Conservation (phyloP, 768 basidiomycete species). For the Phlebiopsis flavidoalba region DNA sequence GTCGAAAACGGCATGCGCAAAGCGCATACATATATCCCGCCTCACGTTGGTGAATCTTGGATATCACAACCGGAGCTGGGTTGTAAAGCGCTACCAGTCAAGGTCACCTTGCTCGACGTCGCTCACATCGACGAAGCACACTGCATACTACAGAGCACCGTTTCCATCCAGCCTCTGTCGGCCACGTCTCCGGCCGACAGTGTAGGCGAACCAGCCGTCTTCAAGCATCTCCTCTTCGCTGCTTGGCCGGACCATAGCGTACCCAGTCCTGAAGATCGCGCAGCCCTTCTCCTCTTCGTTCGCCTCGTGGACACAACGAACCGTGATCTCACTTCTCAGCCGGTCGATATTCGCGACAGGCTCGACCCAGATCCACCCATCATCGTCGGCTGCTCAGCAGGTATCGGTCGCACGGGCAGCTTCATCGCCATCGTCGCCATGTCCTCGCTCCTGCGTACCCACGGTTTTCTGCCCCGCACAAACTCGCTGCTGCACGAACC, state of each 20-base stretch:
- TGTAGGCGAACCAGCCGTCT: slow-evolving; percentile 36
- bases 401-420: slow-evolving; percentile 81
- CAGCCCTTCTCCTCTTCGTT: slow-evolving; percentile 56
- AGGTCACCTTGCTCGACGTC: slow-evolving; percentile 51
- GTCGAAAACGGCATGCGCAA: slow-evolving; percentile 68
- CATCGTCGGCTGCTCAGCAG: slow-evolving; percentile 82
- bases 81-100: slow-evolving; percentile 35
- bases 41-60: slow-evolving; percentile 43
- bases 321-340: slow-evolving; percentile 34
- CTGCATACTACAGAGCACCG: slow-evolving; percentile 55
- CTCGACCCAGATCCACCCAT: slow-evolving; percentile 66
- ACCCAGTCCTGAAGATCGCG: slow-evolving; percentile 55
- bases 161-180: slow-evolving; percentile 44
- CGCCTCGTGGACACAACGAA: slow-evolving; percentile 62
- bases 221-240: slow-evolving; percentile 67
- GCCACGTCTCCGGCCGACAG: slow-evolving; percentile 8
- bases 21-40: slow-evolving; percentile 75
- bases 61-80: slow-evolving; percentile 43
- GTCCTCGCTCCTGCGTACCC: slow-evolving; percentile 67
- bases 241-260: slow-evolving; percentile 87
- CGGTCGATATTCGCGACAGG: slow-evolving; percentile 17
- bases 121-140: slow-evolving; percentile 48
- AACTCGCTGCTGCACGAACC: slow-evolving; percentile 21
- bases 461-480: slow-evolving; percentile 39
- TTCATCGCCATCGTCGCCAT: slow-evolving; percentile 69